These are phyloP conservation scores for Backusella psychrophila DNA, from an alignment of 192 early-diverging fungal genomes.

Conservation along the genomic window DNA sequence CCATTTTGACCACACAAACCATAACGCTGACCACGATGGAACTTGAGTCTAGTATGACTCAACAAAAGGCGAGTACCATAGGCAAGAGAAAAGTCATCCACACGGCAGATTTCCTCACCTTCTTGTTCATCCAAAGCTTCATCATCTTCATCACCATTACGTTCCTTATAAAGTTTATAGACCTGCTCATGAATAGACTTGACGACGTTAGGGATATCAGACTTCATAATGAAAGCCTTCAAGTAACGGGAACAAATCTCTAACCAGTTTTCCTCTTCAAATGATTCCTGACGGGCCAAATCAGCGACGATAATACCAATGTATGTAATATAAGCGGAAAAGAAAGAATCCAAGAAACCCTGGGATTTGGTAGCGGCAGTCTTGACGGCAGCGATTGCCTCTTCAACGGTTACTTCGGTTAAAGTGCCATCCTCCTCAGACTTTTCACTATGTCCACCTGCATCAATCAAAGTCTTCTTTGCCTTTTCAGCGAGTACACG, in stretches of 20 bases:
- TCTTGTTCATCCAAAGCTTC: conserved; percentile 45
- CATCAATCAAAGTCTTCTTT: conserved; percentile 61
- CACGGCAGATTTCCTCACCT: conserved; percentile 51
- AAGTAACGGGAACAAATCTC: conserved; percentile 51
- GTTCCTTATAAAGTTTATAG: conserved; percentile 25
- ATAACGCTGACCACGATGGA: conserved; percentile 76
- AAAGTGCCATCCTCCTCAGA: conserved; percentile 16
- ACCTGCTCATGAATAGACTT: conserved; percentile 36
- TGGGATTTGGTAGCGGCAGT: conserved; percentile 40
- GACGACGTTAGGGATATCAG: conserved; percentile 42
- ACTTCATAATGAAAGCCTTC: conserved; percentile 50
- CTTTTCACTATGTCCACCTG: conserved; percentile 54
- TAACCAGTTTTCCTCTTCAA: conserved; percentile 59
- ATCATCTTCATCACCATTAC: conserved; percentile 40
- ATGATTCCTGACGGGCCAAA: conserved; percentile 57
- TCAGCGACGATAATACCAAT: conserved; percentile 51
- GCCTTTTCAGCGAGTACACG: conserved; percentile 63
- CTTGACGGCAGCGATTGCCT: conserved; percentile 43
- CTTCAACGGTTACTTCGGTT: conserved; percentile 32
- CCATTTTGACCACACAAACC: conserved; percentile 81
- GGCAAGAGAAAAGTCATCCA: conserved; percentile 76
- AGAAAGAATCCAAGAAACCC: conserved; percentile 53
- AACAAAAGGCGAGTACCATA: conserved; percentile 78
- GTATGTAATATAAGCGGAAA: conserved; percentile 50
- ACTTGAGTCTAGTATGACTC: conserved; percentile 56